These are phyloP conservation scores for Venturia oleaginea DNA, from an alignment of 2,329 filamentous ascomycete genomes.

Conservation along the genomic window DNA sequence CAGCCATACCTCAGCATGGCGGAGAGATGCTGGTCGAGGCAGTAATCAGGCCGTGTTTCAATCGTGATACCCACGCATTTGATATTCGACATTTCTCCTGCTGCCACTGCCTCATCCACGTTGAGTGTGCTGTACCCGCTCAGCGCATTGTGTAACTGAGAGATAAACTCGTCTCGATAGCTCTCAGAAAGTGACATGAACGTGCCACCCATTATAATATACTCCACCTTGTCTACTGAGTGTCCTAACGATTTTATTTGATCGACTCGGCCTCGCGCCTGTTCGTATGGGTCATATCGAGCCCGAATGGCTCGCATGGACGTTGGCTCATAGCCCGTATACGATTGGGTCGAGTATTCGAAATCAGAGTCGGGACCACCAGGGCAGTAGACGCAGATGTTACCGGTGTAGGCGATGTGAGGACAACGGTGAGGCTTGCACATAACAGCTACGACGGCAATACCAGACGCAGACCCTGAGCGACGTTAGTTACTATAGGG, in stretches of 20 bases:
- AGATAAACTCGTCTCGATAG: slow-evolving; percentile 89
- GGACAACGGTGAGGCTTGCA: slow-evolving; percentile 97
- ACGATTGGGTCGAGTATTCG: slow-evolving; percentile 97
- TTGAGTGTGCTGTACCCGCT: slow-evolving; percentile 91
- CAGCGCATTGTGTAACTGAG: slow-evolving; percentile 90
- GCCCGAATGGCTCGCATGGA: slow-evolving; percentile 97
- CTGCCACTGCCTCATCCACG: slow-evolving; percentile 90
- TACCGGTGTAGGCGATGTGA: slow-evolving; percentile 96
- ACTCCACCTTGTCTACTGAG: slow-evolving; percentile 98
- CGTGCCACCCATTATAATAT: slow-evolving; percentile 99
- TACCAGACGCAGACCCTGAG: slow-evolving; percentile 81
- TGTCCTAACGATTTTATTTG: slow-evolving; percentile 94
- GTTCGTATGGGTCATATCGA: slow-evolving; percentile 95
- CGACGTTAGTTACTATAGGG: background rate
- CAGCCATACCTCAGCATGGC: slow-evolving; percentile 98
- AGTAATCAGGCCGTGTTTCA: slow-evolving; percentile 95
- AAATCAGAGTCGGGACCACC: slow-evolving; percentile 97
- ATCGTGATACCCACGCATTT: slow-evolving; percentile 99
- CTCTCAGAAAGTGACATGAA: slow-evolving; percentile 93
- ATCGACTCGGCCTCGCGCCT: slow-evolving; percentile 89
- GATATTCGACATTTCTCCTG: slow-evolving; percentile 91
- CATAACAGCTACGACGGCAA: slow-evolving; percentile 98
- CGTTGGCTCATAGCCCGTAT: slow-evolving; percentile 96
- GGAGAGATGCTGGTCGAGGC: slow-evolving; percentile 85
- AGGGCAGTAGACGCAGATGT: slow-evolving; percentile 98